A percentile compares a stretch with the other conserved stretches of the same genome.
Conservation (phyloP, 2,329 filamentous ascomycete genomes). For the Xylariaceae sp. region DNA sequence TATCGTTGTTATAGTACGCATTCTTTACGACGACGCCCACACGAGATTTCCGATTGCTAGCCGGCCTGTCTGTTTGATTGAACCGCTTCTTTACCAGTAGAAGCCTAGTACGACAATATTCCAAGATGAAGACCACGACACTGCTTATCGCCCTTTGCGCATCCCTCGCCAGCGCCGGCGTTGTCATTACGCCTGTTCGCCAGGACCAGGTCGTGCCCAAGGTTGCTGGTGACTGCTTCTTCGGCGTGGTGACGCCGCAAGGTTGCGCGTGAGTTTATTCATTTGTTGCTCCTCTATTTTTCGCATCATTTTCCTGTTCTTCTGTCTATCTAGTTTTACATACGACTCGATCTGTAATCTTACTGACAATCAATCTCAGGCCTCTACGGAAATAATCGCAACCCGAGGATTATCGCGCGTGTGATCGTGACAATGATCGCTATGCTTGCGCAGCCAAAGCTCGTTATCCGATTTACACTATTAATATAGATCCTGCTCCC, state of each 20-base stretch:
- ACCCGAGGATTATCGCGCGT: not conserved
- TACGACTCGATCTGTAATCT: not conserved
- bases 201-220: constrained; percentile 58
- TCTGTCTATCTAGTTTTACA: not conserved
- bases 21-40: constrained; percentile 6
- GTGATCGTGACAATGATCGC: no score
- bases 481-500: no score
- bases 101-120: not conserved
- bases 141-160: constrained; percentile 51
- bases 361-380: not conserved
- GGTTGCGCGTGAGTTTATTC: constrained; percentile 60
- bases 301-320: no score
- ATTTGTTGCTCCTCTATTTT: no score
- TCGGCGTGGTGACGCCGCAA: constrained; percentile 60
- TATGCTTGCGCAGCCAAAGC: no score
- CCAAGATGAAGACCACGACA: constrained; percentile 51
- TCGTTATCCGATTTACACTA: no score
- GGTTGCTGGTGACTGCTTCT: constrained; percentile 57
- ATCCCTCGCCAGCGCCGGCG: constrained; percentile 56
- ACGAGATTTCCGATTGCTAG: not conserved
- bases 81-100: not conserved
- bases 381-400: constrained; percentile 10
- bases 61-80: not conserved
- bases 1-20: not conserved
- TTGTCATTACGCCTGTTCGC: constrained; percentile 61